These are phyloP conservation scores for Falciphora oryzae DNA, from an alignment of 2,329 filamentous ascomycete genomes.

Conservation along the genomic window DNA sequence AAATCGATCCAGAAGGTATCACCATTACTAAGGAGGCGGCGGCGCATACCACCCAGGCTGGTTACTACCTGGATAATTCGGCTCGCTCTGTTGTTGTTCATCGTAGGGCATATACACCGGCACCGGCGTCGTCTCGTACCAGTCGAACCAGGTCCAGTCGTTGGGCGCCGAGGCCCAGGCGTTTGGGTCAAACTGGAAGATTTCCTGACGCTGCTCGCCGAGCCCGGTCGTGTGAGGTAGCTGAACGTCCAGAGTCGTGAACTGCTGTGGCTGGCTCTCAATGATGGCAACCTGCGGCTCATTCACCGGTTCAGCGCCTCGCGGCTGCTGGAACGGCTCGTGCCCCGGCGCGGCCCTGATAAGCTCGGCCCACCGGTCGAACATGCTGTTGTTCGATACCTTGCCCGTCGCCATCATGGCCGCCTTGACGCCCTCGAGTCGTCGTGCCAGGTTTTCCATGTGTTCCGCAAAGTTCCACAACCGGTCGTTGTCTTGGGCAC, in stretches of 20 bases:
- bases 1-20: not conserved
- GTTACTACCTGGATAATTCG: not conserved
- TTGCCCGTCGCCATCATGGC: conserved; percentile 15
- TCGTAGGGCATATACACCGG: not conserved
- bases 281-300: not conserved
- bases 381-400: conserved; percentile 13
- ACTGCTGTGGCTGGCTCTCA: not conserved
- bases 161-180: not conserved
- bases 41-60: not conserved
- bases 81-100: not conserved
- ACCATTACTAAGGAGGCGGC: not conserved
- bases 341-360: conserved; percentile 5
- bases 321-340: conserved; percentile 2
- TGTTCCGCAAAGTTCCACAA: conserved; percentile 14
- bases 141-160: not conserved
- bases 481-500: not conserved
- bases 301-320: not conserved
- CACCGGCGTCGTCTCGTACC: not conserved
- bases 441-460: conserved; percentile 16
- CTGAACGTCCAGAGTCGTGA: not conserved
- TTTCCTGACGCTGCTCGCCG: not conserved
- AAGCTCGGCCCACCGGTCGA: conserved; percentile 16
- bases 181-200: not conserved
- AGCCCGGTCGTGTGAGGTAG: not conserved
- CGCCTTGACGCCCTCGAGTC: conserved; percentile 12